Evolutionary conservation across 306 rosid species (phyloP).

Genomic region (Prunus davidiana): DNA sequence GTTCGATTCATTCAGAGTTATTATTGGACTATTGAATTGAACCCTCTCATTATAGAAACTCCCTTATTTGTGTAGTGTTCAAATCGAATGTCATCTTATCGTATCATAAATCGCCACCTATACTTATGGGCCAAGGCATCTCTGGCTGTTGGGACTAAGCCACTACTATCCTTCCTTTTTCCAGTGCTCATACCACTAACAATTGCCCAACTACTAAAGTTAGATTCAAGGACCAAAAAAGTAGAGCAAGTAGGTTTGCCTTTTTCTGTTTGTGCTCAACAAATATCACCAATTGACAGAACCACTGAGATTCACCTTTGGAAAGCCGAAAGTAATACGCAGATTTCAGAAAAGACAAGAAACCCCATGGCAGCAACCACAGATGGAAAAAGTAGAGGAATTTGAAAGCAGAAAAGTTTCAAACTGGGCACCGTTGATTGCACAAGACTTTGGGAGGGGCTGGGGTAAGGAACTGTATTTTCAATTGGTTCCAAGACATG

Average conservation of each 20-base stretch:
- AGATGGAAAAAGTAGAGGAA: background rate
- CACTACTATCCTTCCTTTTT: background rate
- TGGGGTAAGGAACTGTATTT: background rate
- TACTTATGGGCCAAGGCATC: conserved; percentile 11
- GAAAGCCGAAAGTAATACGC: conserved; percentile 30
- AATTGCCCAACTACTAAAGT: conserved; percentile 1
- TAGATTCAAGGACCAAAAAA: conserved; percentile 11
- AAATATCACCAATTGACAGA: conserved; percentile 22
- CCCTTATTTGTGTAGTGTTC: too few species aligned
- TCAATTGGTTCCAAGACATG: background rate
- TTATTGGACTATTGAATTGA: too few species aligned
- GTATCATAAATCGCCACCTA: too few species aligned
- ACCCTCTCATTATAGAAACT: too few species aligned
- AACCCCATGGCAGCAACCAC: background rate
- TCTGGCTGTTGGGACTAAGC: background rate
- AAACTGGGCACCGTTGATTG: background rate
- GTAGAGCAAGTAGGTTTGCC: conserved; percentile 21
- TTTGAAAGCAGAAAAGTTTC: background rate
- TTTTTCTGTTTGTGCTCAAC: conserved; percentile 34
- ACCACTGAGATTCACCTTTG: conserved; percentile 26
- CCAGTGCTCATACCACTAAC: conserved; percentile 27
- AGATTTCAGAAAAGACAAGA: conserved; percentile 5
- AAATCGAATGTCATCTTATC: too few species aligned
- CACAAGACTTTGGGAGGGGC: background rate
- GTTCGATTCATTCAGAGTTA: too few species aligned